A percentile compares a stretch with the other conserved stretches of the same genome.
phyloP scores from a whole-genome alignment of 169 alveolate species.

The Cryptosporidium bovis region DNA sequence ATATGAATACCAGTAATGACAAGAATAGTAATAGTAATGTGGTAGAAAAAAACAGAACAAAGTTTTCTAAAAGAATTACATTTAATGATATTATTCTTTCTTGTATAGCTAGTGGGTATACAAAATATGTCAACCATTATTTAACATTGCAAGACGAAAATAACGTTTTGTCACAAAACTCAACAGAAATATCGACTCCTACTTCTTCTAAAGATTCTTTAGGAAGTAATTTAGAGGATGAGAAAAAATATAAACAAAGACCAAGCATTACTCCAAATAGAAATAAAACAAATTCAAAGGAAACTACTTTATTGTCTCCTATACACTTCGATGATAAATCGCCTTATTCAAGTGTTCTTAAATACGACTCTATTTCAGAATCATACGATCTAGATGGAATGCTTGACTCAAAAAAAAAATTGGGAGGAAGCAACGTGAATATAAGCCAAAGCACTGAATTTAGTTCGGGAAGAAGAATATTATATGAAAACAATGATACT shows the following conservation, averaged over 20 bases:
- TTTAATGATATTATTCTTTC: constrained; percentile 64
- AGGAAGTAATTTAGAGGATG: not conserved
- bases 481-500: not conserved
- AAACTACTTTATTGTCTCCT: constrained; percentile 26
- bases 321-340: constrained; percentile 62
- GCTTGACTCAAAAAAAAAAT: not conserved
- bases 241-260: not conserved
- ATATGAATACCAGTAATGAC: not conserved
- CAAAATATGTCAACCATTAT: constrained; percentile 46
- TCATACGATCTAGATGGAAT: constrained; percentile 35
- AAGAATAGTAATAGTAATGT: not conserved
- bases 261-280: constrained; percentile 15
- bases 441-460: not conserved
- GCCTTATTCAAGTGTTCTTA: constrained; percentile 56
- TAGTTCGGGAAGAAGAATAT: not conserved
- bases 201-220: not conserved
- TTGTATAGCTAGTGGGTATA: constrained; percentile 73
- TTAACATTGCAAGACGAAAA: constrained; percentile 4
- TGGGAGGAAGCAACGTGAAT: not conserved
- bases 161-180: constrained; percentile 3
- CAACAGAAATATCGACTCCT: constrained; percentile 44
- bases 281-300: not conserved
- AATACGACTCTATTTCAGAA: constrained; percentile 37
- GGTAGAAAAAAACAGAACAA: constrained; percentile 2
- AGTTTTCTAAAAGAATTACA: constrained; percentile 68